Base-by-base conservation (phyloP, 2,329 filamentous ascomycete species). In the Nothophoma quercina region DNA sequence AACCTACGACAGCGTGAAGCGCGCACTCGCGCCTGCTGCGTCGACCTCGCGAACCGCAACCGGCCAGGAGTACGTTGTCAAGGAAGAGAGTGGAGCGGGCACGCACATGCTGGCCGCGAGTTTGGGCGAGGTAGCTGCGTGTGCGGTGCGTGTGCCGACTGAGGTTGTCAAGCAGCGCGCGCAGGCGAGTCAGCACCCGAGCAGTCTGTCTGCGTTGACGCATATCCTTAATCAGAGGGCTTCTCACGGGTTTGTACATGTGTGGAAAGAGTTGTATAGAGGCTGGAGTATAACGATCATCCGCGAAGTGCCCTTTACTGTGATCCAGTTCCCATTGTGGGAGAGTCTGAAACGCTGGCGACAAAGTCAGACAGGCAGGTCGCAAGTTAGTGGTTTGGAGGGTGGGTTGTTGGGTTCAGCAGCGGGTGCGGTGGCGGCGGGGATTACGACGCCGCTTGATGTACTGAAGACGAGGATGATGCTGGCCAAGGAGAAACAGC, bases 141-240 rank as follows among this genome's bases (percentile, higher is more conserved):
- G 95, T 75, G 87, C 92, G 1, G 87, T 99, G 6, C 83, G 95
- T 47, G 95, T 99, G 16, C 95, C 95, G 7, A 98, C 93, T 0
- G 95, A 99, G 73, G 95, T 99, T 4, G 85, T 99, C 67, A 99
- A 99, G 83, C 95, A 98, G 81, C 84, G 96, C 53, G 93, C 95
- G 15, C 95, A 99, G 77, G 95, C 95, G 0, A 86, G 87, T 5
- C 87, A 93, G 67, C 88, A 93, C 76, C 86, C 90, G 5, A 87
- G 85, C 5, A 89, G 86, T 10, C 73, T 85, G 13, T 78, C 81
- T 0, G 88, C 91, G 1, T 79, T 97, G 48, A 79, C 78, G 49
- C 85, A 87, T 53, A 96, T 97, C 58, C 70, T 88, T 2, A 38
- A 53, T 13, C 70, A 77, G 61, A 59, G 78, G 54, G 56, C 61